phyloP scores from a whole-genome alignment of 768 basidiomycete genomes.

The Termitomyces sp. region DNA sequence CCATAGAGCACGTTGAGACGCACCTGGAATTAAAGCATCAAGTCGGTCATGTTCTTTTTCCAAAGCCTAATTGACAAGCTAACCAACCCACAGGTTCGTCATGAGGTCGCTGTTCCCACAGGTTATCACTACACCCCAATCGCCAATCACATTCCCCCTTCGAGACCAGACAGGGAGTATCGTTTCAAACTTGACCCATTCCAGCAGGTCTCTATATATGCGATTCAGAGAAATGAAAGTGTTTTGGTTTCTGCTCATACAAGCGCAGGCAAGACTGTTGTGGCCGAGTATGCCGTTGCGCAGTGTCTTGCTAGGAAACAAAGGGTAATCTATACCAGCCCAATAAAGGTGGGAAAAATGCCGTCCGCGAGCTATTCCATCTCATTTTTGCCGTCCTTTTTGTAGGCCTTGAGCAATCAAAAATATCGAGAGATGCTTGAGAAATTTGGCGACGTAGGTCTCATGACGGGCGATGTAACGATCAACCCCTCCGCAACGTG shows the following conservation, averaged over 20 bases:
- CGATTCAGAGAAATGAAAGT: slow-evolving; percentile 95
- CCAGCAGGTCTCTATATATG: slow-evolving; percentile 89
- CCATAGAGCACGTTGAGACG: no score
- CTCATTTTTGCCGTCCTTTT: no score
- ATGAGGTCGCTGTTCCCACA: slow-evolving; percentile 94
- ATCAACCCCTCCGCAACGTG: slow-evolving; percentile 97
- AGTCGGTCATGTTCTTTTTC: slow-evolving; percentile 26
- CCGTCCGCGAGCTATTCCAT: no score
- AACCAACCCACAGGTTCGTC: slow-evolving; percentile 61
- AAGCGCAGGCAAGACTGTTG: slow-evolving; percentile 98
- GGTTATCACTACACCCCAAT: slow-evolving; percentile 90
- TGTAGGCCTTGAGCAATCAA: slow-evolving; percentile 94
- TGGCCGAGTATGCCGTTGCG: slow-evolving; percentile 99
- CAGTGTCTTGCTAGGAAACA: slow-evolving; percentile 91
- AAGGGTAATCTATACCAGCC: slow-evolving; percentile 98
- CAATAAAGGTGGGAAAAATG: slow-evolving; percentile 99
- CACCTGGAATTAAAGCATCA: slow-evolving; percentile 79
- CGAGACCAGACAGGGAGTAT: slow-evolving; percentile 88
- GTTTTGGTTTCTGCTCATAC: slow-evolving; percentile 98
- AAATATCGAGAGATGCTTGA: slow-evolving; percentile 98
- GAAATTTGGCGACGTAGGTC: slow-evolving; percentile 95
- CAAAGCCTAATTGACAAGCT: no score
- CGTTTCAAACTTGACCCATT: slow-evolving; percentile 97
- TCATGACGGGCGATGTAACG: slow-evolving; percentile 99
- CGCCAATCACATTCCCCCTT: slow-evolving; percentile 82